Evolutionary conservation across 148 eudicot species (phyloP), one percentile per base, ranked within the genome.

Genomic region (Heliosperma pusillum): DNA sequence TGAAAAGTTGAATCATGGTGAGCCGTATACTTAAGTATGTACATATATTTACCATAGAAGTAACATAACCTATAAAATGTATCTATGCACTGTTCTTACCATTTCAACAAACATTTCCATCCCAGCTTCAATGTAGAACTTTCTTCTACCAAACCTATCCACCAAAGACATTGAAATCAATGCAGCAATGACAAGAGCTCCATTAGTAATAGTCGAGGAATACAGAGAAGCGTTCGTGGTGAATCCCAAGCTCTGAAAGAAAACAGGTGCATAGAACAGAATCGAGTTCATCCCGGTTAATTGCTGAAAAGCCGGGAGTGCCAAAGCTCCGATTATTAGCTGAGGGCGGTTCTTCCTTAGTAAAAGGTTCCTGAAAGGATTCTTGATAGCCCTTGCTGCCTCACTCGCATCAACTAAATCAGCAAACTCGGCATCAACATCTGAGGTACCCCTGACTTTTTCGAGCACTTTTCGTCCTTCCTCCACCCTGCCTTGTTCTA

Each of bases 231-330:
- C 93, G 17, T 82, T 86, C 9, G 87, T 69, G 47, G 81, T 82
- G 58, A 95, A 90, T 1, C 99, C 99, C 84, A 95, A 75, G 30
- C 87, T 92, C 86, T 92, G 96, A 69, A 95, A 95, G 74, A 95
- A 85, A 10, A 95, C 97, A 0, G 99, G 99, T 12, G 97, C 97
- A 65, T 95, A 95, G 73, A 95, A 95, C 7, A 92, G 85, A n/a
- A 95, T 88, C 9, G 94, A 86, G 82, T 95, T 95, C 74, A 85
- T 95, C 13, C 99, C 99, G 0, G 97, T 92, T 13, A 95, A 92
- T 56, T 92, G 97, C 82, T 95, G 99, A 60, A 92, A 95, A 26
- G 96, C 91, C 0, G 99, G 99, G 74, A 95, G 89, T 59, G 85
- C 88, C 50, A 95, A 30, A 24, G 92, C 89, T 24, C 94, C 98